Conservation (phyloP, 192 early-diverging fungal species). For the Mortierella alpina region DNA sequence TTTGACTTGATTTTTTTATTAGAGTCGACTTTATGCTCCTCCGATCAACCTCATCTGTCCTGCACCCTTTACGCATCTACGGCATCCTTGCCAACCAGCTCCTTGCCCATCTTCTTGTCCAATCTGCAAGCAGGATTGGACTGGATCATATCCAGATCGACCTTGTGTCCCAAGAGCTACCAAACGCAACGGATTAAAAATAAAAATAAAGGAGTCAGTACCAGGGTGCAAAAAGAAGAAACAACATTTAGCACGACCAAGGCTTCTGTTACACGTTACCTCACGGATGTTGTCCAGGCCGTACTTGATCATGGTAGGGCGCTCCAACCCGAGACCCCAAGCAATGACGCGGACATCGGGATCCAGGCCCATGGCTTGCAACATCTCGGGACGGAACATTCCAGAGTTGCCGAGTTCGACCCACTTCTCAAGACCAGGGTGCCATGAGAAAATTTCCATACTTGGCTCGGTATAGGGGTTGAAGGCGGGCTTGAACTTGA, state of each 20-base stretch:
- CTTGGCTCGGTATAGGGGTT: slow-evolving; percentile 99
- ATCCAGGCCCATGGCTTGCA: slow-evolving; percentile 93
- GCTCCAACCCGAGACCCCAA: slow-evolving; percentile 96
- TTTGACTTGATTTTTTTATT: too few relatives aligned
- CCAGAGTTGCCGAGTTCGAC: slow-evolving; percentile 98
- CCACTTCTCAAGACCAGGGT: slow-evolving; percentile 86
- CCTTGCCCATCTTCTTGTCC: slow-evolving; percentile 90
- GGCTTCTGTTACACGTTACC: slow-evolving; percentile 13
- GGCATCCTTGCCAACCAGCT: slow-evolving; percentile 58
- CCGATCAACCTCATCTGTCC: background rate
- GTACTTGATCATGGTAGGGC: slow-evolving; percentile 99
- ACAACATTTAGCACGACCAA: background rate
- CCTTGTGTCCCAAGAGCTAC: slow-evolving; percentile 85
- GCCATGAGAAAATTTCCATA: slow-evolving; percentile 99
- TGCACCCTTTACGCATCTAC: slow-evolving; percentile 25
- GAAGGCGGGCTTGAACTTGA: slow-evolving; percentile 99
- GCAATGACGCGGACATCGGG: slow-evolving; percentile 96
- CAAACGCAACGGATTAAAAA: background rate
- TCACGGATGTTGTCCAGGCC: slow-evolving; percentile 94
- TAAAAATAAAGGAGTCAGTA: background rate
- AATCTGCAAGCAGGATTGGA: slow-evolving; percentile 91
- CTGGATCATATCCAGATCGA: slow-evolving; percentile 90
- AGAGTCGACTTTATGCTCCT: background rate
- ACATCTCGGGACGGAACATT: slow-evolving; percentile 99
- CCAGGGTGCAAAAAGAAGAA: background rate